A percentile compares a stretch with the other conserved stretches of the same genome.
These are phyloP conservation scores for Cordyceps cicadae DNA, from an alignment of 2,329 filamentous ascomycete genomes.

Conservation along the genomic window DNA sequence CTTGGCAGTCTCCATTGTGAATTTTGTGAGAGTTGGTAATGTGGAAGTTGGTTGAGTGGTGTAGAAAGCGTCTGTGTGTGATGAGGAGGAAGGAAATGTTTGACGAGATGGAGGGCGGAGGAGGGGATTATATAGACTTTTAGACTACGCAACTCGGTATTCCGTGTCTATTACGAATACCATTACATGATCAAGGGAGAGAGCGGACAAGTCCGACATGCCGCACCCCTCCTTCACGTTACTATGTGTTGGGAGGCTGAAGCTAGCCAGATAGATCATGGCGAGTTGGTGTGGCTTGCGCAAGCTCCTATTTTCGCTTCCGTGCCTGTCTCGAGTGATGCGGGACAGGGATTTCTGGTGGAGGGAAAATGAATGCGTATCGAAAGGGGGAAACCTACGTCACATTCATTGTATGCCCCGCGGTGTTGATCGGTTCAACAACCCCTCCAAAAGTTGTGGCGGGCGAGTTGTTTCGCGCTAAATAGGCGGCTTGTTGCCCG, in stretches of 20 bases:
- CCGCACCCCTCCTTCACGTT: neutral
- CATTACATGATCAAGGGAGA: neutral
- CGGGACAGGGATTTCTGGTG: neutral
- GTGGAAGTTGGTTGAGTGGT: neutral
- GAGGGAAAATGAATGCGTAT: neutral
- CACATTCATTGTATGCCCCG: neutral
- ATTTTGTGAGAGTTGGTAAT: constrained; percentile 18
- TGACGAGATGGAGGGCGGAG: neutral
- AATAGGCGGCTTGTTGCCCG: neutral
- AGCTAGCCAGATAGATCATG: neutral
- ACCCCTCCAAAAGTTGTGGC: constrained; percentile 7
- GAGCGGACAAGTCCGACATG: constrained; percentile 1
- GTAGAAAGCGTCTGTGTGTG: neutral
- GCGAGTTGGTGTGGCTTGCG: constrained; percentile 1
- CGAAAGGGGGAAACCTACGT: neutral
- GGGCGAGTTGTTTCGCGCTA: neutral
- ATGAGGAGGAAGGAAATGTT: neutral
- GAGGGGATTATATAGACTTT: constrained; percentile 11
- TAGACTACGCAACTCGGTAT: neutral
- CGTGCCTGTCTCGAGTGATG: neutral
- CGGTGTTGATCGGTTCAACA: neutral
- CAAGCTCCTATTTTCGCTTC: neutral
- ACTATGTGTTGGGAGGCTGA: neutral
- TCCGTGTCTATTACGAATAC: neutral
- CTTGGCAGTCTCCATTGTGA: constrained; percentile 45